Base-by-base conservation (phyloP, 2,329 filamentous ascomycete species). In the Septoria petroselini region DNA sequence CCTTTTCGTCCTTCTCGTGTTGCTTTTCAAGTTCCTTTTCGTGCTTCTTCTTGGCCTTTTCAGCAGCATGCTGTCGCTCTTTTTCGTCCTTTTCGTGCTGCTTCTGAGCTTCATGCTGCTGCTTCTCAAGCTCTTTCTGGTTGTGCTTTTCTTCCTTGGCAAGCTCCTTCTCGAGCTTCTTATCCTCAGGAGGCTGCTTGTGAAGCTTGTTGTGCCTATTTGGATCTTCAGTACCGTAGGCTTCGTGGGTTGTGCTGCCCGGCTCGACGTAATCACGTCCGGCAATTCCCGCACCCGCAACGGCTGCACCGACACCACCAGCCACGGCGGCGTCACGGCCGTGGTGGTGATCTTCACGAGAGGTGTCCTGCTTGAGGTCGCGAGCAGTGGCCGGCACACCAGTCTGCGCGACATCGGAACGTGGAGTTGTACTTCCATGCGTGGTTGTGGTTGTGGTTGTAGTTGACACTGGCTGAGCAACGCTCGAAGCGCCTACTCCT, bases 321-420 rank as follows among this genome's bases (percentile, higher is more conserved):
- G 52, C 66, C 2, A 66, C 21, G 7, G 63, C 65, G 8, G 63
- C 63, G 48, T 70, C 62, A 17, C 65, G 62, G 29, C 63, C 65
- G 30, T 64, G 57, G 37, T 67, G 65, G 7, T 38, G 25, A 12
- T 33, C 38, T n/a, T 38, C 53, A 4, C 46, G 42, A 18, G 18
- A 29, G 11, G 23, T 39, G 6, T 34, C 25, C 7, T 25, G 40
- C 17, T 25, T 47, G 15, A 30, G 42, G n/a, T 46, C 34, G 25
- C 18, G 34, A 4, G 18, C 12, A 11, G 17, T 30, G 15, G 30
- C 30, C 29, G 52, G 47, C 37, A 48, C 30, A 7, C 31, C 34
- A 6, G 30, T 33, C 31, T 45, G 38, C 29, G 47, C 19, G 37
- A 38, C 18, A 29, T 35, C 53, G 31, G 40, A 37, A n/a, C 34